Evolutionary conservation across 139 green algal genomes (phyloP).

Genomic region (Diplosphaera chodatii): DNA sequence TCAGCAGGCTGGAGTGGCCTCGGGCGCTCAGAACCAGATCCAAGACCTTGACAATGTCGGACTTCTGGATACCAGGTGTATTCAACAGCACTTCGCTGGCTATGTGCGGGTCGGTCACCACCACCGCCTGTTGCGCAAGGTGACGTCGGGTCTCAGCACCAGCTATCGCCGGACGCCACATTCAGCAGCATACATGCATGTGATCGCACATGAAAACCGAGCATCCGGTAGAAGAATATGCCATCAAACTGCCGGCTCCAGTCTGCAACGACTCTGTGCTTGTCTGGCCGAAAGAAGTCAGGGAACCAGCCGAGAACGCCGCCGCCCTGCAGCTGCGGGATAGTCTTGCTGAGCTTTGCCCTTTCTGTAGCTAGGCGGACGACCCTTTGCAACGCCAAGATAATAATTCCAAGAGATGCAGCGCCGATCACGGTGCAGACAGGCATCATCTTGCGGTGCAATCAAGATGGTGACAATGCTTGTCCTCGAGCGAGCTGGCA

Average conservation of each 20-base stretch:
- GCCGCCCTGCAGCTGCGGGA: background rate
- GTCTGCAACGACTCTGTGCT: background rate
- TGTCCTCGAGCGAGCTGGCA: too few relatives aligned
- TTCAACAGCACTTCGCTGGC: background rate
- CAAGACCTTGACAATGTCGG: background rate
- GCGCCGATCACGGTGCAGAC: too few relatives aligned
- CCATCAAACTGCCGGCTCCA: background rate
- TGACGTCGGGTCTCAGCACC: too few relatives aligned
- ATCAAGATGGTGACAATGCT: too few relatives aligned
- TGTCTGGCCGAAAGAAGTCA: background rate
- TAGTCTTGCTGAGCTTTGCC: background rate
- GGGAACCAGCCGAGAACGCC: background rate
- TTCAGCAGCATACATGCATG: background rate
- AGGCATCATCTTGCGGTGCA: too few relatives aligned
- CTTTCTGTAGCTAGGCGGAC: too few relatives aligned
- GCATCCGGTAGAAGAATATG: slow-evolving; percentile 11
- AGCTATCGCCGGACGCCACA: too few relatives aligned
- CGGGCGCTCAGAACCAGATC: background rate
- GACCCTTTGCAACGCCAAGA: too few relatives aligned
- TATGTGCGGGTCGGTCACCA: background rate
- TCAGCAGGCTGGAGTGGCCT: slow-evolving; percentile 7
- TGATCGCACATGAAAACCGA: background rate
- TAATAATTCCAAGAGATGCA: too few relatives aligned
- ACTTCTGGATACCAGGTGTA: background rate
- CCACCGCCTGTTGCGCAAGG: background rate